Base-by-base conservation (phyloP, 345 rosid genomes). In the Isatis tinctoria region DNA sequence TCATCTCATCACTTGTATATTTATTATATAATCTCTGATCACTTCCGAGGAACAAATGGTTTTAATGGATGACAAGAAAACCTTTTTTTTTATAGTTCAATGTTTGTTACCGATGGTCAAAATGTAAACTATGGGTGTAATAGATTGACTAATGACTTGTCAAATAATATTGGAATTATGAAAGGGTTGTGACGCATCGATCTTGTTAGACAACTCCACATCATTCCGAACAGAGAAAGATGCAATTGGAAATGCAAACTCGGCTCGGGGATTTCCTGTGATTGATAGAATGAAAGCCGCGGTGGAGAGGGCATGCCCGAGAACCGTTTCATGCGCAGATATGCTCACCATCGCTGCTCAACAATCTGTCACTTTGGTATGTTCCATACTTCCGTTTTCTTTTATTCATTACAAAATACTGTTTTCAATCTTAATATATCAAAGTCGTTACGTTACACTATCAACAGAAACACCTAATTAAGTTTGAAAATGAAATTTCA, bases 171-270 rank as follows among this genome's bases (percentile, higher is more conserved):
- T 28, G 8, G 6, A 7, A 1, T 10, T 56, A 57, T 40, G 10
- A 58, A 1, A 87, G 92, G 96, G 96, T 13, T 90, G 96, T 63
- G 96, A 90, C 35, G 93, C 78, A 0, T 90, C 91, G n/a, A 61
- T 84, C 74, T 86, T 88, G 60, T 65, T 90, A 44, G 93, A 90
- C 74, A 49, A 79, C 27, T 73, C 90, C 0, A 22, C 90, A 6
- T 81, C 81, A 5, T 78, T 84, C 3, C 82, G 65, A 27, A 86
- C 87, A 24, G 92, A 90, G 75, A 87, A 88, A 77, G 70, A 74
- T 30, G 85, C 89, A 0, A 0, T 0, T 5, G 70, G 86, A 0
- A 90, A 87, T 41, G 32, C 12, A 7, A 79, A 82, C 16, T 87
- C 91, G 0, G 72, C 75, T 3, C 53, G 96, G 18, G 92, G 90